A percentile compares a stretch with the other conserved stretches of the same genome.
These are phyloP conservation scores for Coniella vitis DNA, from an alignment of 2,329 filamentous ascomycete genomes.

Conservation along the genomic window DNA sequence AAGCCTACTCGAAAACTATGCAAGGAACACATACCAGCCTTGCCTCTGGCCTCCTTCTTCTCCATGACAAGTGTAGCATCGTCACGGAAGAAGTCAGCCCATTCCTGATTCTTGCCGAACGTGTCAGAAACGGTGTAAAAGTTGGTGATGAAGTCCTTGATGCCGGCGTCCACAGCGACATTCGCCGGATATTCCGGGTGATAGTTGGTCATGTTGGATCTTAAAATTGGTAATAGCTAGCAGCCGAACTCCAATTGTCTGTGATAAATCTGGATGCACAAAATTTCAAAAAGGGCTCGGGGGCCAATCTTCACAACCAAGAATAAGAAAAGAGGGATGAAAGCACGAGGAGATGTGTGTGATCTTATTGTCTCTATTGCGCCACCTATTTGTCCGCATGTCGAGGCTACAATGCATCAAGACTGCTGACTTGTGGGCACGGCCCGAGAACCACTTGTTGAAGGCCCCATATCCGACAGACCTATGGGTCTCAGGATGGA, in stretches of 20 bases:
- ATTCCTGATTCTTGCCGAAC: slow-evolving; percentile 33
- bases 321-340: too few species aligned
- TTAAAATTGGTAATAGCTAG: too few species aligned
- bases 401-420: too few species aligned
- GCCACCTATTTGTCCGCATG: too few species aligned
- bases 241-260: too few species aligned
- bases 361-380: too few species aligned
- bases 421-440: neutral
- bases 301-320: too few species aligned
- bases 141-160: slow-evolving; percentile 32
- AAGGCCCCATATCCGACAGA: neutral
- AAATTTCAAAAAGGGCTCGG: too few species aligned
- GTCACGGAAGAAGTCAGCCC: slow-evolving; percentile 35
- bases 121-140: slow-evolving; percentile 41
- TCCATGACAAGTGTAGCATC: slow-evolving; percentile 37
- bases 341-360: too few species aligned
- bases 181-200: slow-evolving; percentile 23
- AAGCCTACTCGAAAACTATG: neutral
- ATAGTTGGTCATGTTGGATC: slow-evolving; percentile 19
- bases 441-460: neutral
- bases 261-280: too few species aligned
- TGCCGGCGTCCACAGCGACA: slow-evolving; percentile 12
- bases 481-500: neutral
- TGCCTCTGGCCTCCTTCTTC: slow-evolving; percentile 30
- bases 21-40: slow-evolving; percentile 6